Evolutionary conservation across 2,329 filamentous ascomycete species (phyloP).

Genomic region (Colletotrichum melonis): DNA sequence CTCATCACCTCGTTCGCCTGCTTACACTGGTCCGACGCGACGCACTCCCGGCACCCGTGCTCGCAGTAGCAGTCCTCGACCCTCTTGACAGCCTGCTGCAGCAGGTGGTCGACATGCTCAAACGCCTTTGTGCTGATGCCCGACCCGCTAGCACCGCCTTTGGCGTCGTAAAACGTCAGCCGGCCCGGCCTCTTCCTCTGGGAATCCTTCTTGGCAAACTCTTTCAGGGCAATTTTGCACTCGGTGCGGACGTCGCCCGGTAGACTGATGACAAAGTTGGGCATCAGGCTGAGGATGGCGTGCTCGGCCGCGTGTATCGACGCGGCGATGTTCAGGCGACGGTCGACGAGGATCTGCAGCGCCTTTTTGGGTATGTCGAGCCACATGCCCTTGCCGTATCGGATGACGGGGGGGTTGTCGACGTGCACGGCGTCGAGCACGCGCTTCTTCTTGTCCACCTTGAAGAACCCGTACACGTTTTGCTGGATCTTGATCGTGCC

Average conservation of each 20-base stretch:
- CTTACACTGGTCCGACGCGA: conserved; percentile 85
- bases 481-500: conserved; percentile 88
- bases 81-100: conserved; percentile 79
- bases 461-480: conserved; percentile 96
- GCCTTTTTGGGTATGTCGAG: conserved; percentile 86
- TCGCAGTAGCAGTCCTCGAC: conserved; percentile 82
- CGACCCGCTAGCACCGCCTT: conserved; percentile 84
- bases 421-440: conserved; percentile 94
- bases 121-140: conserved; percentile 95
- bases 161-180: conserved; percentile 94
- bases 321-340: conserved; percentile 83
- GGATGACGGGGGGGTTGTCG: conserved; percentile 90
- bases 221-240: conserved; percentile 90
- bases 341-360: conserved; percentile 79
- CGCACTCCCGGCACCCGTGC: conserved; percentile 90
- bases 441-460: conserved; percentile 85
- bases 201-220: conserved; percentile 79
- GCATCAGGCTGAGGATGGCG: conserved; percentile 86
- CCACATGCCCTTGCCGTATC: conserved; percentile 93
- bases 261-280: conserved; percentile 89
- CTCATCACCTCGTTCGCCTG: conserved; percentile 93
- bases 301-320: conserved; percentile 97
- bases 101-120: conserved; percentile 85
- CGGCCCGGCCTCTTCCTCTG: conserved; percentile 85
- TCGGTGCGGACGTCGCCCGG: conserved; percentile 94